phyloP scores from a whole-genome alignment of 192 early-diverging fungal species.

The Backusella morwellensis region DNA sequence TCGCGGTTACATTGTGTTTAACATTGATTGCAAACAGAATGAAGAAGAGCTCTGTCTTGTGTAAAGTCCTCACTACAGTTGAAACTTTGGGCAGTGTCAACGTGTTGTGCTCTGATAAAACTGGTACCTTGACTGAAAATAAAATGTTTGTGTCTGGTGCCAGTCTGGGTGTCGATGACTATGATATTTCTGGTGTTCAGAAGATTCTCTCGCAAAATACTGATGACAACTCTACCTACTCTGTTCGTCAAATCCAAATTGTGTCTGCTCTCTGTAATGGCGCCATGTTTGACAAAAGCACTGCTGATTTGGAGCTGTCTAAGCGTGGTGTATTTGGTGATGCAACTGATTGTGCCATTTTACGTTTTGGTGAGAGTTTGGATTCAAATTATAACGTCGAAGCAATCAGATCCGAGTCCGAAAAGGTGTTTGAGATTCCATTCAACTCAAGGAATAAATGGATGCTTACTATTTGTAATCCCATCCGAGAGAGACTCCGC shows the following conservation, averaged over 20 bases:
- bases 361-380: constrained; percentile 63
- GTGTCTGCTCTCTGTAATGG: constrained; percentile 59
- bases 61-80: constrained; percentile 81
- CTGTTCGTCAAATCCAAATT: constrained; percentile 26
- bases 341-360: constrained; percentile 82
- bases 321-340: constrained; percentile 73
- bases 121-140: constrained; percentile 86
- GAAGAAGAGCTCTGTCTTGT: constrained; percentile 67
- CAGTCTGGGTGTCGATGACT: constrained; percentile 40
- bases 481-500: background rate
- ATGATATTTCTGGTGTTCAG: constrained; percentile 21
- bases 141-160: constrained; percentile 62
- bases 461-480: constrained; percentile 52
- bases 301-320: constrained; percentile 33
- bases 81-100: constrained; percentile 85
- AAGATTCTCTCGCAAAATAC: background rate
- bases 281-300: constrained; percentile 59
- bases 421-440: constrained; percentile 26
- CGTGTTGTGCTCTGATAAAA: constrained; percentile 83
- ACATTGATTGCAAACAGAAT: constrained; percentile 76
- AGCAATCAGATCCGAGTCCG: constrained; percentile 13
- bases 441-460: constrained; percentile 47
- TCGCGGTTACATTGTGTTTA: constrained; percentile 72
- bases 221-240: background rate
- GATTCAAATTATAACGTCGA: constrained; percentile 3